Conservation (phyloP, 78 protist species). For the Cavenderia fasciculata region DNA sequence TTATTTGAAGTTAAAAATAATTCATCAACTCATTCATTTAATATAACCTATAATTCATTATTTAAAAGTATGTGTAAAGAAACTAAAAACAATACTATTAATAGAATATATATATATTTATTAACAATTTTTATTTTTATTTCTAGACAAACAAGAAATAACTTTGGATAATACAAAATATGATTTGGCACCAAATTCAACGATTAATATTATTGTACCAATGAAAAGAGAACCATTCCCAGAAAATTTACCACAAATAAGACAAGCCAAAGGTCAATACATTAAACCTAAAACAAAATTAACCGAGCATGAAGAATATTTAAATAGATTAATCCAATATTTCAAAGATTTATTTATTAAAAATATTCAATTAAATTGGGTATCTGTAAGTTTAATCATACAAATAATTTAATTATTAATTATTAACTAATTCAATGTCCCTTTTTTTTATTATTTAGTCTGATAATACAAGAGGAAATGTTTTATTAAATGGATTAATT, state of each 20-base stretch:
- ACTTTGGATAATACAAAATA: not conserved
- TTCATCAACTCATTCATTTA: conserved; percentile 62
- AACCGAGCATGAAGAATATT: conserved; percentile 72
- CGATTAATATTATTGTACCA: conserved; percentile 38
- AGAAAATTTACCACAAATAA: conserved; percentile 52
- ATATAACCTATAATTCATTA: not conserved
- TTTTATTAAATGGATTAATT: conserved; percentile 22
- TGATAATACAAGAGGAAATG: conserved; percentile 28
- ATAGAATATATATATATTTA: not conserved
- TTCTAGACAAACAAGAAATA: not conserved
- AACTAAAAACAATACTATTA: not conserved
- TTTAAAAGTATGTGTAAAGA: not conserved
- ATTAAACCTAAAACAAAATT: conserved; percentile 76
- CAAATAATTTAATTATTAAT: not conserved
- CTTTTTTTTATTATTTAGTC: not conserved
- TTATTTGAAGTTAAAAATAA: conserved; percentile 54
- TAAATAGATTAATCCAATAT: conserved; percentile 59
- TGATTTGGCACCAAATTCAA: conserved; percentile 58
- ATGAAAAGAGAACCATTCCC: conserved; percentile 73
- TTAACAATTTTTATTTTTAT: not conserved
- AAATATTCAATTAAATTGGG: conserved; percentile 47
- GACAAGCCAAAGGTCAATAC: conserved; percentile 77
- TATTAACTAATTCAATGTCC: not conserved
- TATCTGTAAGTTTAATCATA: conserved; percentile 14
- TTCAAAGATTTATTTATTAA: conserved; percentile 48